Base-by-base conservation (phyloP, 495 filamentous ascomycete species). In the Usnea hakonensis region DNA sequence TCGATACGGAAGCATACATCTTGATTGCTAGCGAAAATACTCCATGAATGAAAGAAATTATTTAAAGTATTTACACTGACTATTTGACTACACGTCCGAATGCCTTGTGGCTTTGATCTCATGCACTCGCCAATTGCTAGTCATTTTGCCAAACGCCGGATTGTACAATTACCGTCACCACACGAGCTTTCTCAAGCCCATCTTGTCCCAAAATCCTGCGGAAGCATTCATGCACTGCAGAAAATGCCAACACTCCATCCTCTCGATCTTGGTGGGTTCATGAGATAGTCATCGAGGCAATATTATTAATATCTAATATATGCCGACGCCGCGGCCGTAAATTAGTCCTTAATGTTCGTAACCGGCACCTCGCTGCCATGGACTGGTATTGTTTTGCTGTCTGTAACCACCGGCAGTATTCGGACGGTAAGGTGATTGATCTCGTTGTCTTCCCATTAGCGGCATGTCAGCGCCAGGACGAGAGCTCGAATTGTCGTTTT, bases 321-420 rank as follows among this genome's bases (percentile, higher is more conserved):
- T 62, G 53, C 60, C 48, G 60, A 57, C 46, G 28, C 44, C 40
- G 14, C 26, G 53, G 53, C 53, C 40, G 60, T 50, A 36, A 62
- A 38, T 8, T 62, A 16, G 32, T 57, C 40, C 21, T 74, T 66
- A 85, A 67, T 84, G 80, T 60, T 87, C 83, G 65, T 86, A 87
- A 37, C 85, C 85, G 32, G 84, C 85, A 38, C 85, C 85, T 64
- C 85, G 71, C 71, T 87, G 83, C 85, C 85, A 87, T 23, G 85
- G 83, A 74, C 84, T 86, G 38, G 78, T 65, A 63, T 79, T 83
- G 68, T 84, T 83, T 69, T 83, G 78, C 58, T 74, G 67, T 68
- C 81, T 69, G 69, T 76, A 79, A 54, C 70, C 63, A 50, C 50
- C 41, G 14, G 38, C 57, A 23, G 68, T 64, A 28, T 69, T 63